Evolutionary conservation across 257 asterid genomes (phyloP), one percentile per base, ranked within the genome.

Genomic region (Penstemon eatonii): DNA sequence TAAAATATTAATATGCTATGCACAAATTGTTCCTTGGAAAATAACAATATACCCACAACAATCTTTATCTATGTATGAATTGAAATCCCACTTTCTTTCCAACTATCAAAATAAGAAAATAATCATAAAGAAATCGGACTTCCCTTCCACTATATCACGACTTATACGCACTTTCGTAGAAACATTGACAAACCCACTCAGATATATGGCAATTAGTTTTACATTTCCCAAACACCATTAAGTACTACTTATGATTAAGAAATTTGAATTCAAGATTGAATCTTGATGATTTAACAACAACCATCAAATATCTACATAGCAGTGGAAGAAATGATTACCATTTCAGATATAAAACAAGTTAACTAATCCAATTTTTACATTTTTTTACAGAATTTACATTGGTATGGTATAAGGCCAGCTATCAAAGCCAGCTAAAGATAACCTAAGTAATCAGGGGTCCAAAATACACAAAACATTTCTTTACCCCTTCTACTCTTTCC

Each of bases 311-410:
- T 13, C 55, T 18, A 25, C 33, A 25, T 25, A 25, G 33, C 33
- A 25, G 33, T 25, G 33, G 33, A 25, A 39, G 70, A 59, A 25
- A 25, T 25, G 33, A 25, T 25, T 25, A 69, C 55, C 52, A 38
- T 61, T 61, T 39, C 10, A 46, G 45, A 12, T n/a, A 49, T 9
- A 42, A 66, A 70, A 43, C 65, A 44, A 42, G 39, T 55, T 36
- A 55, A 63, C 75, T 10, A 37, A 56, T 54, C 33, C 3, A 25
- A 19, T 56, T 61, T 59, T 56, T 63, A 68, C 75, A 47, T 62
- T 45, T 74, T 63, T 63, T 55, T 51, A 75, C 87, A 82, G 59
- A 64, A 71, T 82, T 38, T 77, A 77, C 85, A 83, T 9, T 55
- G 63, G 67, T 19, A 47, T 82, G 69, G 66, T 56, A 68, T 58